Percentiles rank a stretch among this genome's conserved stretches.
phyloP scores from a whole-genome alignment of 139 green algal species.

The Chlamydomonas asymmetrica region DNA sequence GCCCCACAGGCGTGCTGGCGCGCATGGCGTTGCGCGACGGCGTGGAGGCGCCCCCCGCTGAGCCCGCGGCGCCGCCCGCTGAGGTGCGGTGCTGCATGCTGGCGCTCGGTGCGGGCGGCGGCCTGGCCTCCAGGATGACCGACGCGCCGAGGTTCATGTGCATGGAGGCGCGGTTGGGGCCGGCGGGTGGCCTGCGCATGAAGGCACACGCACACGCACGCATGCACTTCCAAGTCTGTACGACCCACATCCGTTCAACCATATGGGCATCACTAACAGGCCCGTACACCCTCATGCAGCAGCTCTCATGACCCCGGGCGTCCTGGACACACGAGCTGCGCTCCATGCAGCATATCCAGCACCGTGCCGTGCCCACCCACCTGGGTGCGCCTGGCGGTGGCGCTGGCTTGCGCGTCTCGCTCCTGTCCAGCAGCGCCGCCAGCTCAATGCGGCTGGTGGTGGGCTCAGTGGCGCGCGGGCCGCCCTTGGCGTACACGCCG shows the following conservation, averaged over 20 bases:
- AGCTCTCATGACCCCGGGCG: background rate
- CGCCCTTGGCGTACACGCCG: constrained; percentile 67
- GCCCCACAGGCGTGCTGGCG: background rate
- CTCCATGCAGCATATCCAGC: background rate
- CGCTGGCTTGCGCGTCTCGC: constrained; percentile 22
- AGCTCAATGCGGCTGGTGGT: constrained; percentile 47
- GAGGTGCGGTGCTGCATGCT: background rate
- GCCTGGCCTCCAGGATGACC: background rate
- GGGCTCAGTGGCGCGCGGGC: constrained; percentile 56
- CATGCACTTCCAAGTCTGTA: too few species aligned
- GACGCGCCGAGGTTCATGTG: background rate
- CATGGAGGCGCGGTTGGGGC: background rate
- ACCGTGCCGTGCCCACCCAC: background rate
- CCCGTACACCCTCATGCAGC: too few species aligned
- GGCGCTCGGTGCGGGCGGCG: background rate
- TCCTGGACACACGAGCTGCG: background rate
- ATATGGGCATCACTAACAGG: too few species aligned
- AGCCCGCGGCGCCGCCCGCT: background rate
- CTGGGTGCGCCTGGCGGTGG: background rate
- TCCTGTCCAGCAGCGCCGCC: constrained; percentile 43
- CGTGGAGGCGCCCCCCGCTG: background rate
- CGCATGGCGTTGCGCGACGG: background rate
- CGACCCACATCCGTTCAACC: too few species aligned
- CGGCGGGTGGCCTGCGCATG: too few species aligned
- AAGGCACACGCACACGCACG: too few species aligned